phyloP scores from a whole-genome alignment of 108 stramenopile genomes.

The Fragilaria radians region DNA sequence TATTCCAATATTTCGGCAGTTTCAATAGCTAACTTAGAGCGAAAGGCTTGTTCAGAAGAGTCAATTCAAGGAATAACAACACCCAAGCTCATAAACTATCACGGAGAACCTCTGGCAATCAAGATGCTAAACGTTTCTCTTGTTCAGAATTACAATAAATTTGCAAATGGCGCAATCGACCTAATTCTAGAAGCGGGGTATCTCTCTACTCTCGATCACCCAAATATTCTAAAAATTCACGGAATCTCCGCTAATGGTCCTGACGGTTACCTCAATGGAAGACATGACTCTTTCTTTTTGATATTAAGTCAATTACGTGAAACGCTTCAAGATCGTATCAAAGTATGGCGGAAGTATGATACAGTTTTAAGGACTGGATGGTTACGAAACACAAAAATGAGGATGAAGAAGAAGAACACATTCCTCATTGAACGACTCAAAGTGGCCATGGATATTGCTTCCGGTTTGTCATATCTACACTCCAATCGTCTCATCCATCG shows the following conservation, averaged over 20 bases:
- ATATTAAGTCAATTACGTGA: slow-evolving; percentile 41
- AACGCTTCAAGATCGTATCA: slow-evolving; percentile 30
- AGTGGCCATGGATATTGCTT: slow-evolving; percentile 37
- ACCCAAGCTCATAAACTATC: not conserved
- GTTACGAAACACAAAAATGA: not conserved
- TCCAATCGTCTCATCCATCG: slow-evolving; percentile 90
- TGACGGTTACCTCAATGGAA: not conserved
- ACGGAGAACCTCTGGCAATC: not conserved
- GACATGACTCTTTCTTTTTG: slow-evolving; percentile 31
- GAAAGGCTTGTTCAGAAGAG: not conserved
- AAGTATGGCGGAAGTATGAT: not conserved
- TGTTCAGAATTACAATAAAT: not conserved
- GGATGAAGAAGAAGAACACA: slow-evolving; percentile 4
- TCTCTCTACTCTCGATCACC: not conserved
- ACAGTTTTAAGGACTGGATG: not conserved
- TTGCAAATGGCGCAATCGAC: not conserved
- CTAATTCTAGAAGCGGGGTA: not conserved
- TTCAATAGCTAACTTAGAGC: not conserved
- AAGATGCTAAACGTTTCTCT: not conserved
- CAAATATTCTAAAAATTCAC: not conserved
- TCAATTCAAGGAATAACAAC: not conserved
- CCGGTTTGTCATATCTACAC: slow-evolving; percentile 88
- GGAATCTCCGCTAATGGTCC: not conserved
- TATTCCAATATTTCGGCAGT: not conserved
- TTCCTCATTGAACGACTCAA: slow-evolving; percentile 27